Conservation (phyloP, 768 basidiomycete genomes). For the Pseudohyphozyma bogoriensis region DNA sequence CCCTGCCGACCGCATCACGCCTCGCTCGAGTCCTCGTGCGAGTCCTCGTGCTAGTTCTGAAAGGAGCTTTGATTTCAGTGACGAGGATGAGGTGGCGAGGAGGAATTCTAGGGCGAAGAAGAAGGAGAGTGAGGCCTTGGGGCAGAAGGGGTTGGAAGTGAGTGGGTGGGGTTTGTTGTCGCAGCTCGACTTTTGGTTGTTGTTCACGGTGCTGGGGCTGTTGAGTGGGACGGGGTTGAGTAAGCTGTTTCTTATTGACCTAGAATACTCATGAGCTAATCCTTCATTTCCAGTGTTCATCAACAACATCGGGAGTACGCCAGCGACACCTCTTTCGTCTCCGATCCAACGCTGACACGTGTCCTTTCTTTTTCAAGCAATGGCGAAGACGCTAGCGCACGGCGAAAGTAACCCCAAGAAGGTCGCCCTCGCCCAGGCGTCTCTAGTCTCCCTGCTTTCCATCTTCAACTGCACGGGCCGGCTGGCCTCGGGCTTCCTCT, state of each 20-base stretch:
- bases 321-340: constrained; percentile 5
- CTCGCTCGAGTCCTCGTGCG: too few species aligned
- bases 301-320: constrained; percentile 30
- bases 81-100: not conserved
- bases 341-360: too few species aligned
- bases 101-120: not conserved
- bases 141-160: not conserved
- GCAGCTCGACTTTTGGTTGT: not conserved
- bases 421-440: constrained; percentile 8
- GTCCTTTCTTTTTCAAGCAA: too few species aligned
- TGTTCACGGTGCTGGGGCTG: not conserved
- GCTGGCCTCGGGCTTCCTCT: constrained; percentile 6
- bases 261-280: too few species aligned
- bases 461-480: constrained; percentile 23
- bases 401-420: not conserved
- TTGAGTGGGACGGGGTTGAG: not conserved
- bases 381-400: constrained; percentile 4
- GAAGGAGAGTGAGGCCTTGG: not conserved
- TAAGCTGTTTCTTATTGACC: not conserved
- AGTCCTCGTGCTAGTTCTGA: too few species aligned
- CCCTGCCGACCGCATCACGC: too few species aligned
- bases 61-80: not conserved
- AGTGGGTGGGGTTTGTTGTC: not conserved
- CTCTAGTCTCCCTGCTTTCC: constrained; percentile 24
- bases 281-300: not conserved